Evolutionary conservation across 163 green algal species (phyloP).

Genomic region (Volvox carteri): DNA sequence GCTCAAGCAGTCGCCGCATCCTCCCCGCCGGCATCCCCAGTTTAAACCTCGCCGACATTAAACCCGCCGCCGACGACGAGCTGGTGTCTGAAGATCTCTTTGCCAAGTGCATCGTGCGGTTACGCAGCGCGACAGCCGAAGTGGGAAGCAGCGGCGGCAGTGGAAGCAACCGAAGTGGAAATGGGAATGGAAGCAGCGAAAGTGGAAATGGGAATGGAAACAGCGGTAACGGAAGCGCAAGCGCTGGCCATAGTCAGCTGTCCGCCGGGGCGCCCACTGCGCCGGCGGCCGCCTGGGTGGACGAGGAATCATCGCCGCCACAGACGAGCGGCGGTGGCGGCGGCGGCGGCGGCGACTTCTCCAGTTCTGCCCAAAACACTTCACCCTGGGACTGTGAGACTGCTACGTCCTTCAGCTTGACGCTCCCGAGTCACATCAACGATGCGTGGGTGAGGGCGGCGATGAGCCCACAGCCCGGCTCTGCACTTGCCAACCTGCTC

Average conservation of each 20-base stretch:
- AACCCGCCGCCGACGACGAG: not conserved
- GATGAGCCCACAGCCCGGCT: not conserved
- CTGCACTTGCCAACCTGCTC: constrained; percentile 5
- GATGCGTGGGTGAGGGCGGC: not conserved
- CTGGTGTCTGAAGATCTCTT: not conserved
- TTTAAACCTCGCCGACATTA: not conserved
- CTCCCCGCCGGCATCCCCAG: not conserved
- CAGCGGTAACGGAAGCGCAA: not conserved
- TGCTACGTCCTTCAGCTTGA: not conserved
- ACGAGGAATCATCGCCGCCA: not conserved
- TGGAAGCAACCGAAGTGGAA: no score
- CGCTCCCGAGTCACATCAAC: not conserved
- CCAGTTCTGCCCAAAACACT: no score
- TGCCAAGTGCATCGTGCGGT: not conserved
- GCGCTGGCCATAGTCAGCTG: not conserved
- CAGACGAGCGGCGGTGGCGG: no score
- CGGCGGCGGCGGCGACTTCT: not conserved
- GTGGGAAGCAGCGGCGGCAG: no score
- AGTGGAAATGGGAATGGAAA: not conserved
- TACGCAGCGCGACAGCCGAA: not conserved
- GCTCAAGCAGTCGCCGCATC: not conserved
- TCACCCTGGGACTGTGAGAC: not conserved
- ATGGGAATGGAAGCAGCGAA: no score
- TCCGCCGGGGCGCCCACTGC: not conserved
- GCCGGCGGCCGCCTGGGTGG: not conserved